These are phyloP conservation scores for Ceratocystis colombiana DNA, from an alignment of 2,329 filamentous ascomycete species.

Conservation along the genomic window DNA sequence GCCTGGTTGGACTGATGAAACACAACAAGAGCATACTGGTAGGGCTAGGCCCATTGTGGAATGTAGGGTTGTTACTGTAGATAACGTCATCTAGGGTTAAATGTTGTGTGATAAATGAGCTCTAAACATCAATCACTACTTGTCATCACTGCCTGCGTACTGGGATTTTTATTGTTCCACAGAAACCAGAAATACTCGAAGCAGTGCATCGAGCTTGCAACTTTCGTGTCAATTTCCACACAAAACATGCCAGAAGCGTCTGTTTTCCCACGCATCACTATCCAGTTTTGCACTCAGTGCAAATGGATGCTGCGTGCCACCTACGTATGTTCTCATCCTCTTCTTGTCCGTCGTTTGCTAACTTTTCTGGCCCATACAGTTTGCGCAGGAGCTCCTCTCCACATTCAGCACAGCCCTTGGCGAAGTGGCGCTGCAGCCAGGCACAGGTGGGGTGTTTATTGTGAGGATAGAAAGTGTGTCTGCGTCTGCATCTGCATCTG, in stretches of 20 bases:
- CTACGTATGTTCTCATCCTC: constrained; percentile 50
- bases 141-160: no score
- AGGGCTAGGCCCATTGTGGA: no score
- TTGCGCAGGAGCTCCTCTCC: constrained; percentile 86
- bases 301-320: constrained; percentile 82
- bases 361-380: constrained; percentile 43
- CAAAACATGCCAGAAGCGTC: neutral
- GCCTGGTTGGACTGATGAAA: no score
- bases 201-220: neutral
- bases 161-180: no score
- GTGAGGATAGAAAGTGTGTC: constrained; percentile 50
- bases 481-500: neutral
- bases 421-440: constrained; percentile 77
- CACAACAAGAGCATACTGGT: no score
- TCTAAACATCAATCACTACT: no score
- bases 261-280: constrained; percentile 59
- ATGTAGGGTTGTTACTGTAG: neutral
- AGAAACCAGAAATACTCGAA: neutral
- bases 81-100: neutral
- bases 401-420: constrained; percentile 78
- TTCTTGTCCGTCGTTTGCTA: constrained; percentile 10
- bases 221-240: neutral
- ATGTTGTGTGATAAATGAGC: neutral
- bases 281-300: constrained; percentile 88
- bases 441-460: constrained; percentile 73